Percentiles rank a stretch among this genome's conserved stretches.
Evolutionary conservation across 768 basidiomycete species (phyloP).

Genomic region (Suillus occidentalis): DNA sequence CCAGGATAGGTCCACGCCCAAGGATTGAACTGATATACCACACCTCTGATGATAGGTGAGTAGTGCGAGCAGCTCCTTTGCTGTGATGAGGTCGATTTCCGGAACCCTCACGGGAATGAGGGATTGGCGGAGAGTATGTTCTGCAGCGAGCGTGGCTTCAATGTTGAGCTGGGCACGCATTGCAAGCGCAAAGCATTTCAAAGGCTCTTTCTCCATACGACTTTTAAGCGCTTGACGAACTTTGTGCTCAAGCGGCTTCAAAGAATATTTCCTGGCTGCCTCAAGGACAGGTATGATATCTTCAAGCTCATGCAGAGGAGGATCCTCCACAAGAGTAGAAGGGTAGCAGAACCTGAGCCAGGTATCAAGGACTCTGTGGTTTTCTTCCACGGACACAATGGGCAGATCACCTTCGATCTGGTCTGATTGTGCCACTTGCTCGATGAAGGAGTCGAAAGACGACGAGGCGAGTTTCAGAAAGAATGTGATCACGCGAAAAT

Average conservation of each 20-base stretch:
- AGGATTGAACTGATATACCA: neutral
- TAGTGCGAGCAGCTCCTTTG: slow-evolving; percentile 17
- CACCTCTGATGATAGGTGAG: slow-evolving; percentile 14
- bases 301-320: slow-evolving; percentile 1
- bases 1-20: slow-evolving; percentile 10
- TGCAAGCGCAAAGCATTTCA: slow-evolving; percentile 29
- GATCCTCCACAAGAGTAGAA: slow-evolving; percentile 12
- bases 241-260: slow-evolving; percentile 8
- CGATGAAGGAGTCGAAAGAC: slow-evolving; percentile 35
- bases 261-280: slow-evolving; percentile 9
- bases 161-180: slow-evolving; percentile 19
- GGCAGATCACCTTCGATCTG: slow-evolving; percentile 10
- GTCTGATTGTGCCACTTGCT: slow-evolving; percentile 18
- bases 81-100: slow-evolving; percentile 26
- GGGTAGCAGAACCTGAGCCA: slow-evolving; percentile 16
- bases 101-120: slow-evolving; percentile 16
- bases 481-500: slow-evolving; percentile 37
- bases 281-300: slow-evolving; percentile 7
- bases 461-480: slow-evolving; percentile 38
- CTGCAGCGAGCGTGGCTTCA: slow-evolving; percentile 23
- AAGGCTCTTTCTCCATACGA: slow-evolving; percentile 17
- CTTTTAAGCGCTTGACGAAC: slow-evolving; percentile 18
- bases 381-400: slow-evolving; percentile 10
- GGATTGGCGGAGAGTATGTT: slow-evolving; percentile 21
- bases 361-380: slow-evolving; percentile 11